phyloP scores from a whole-genome alignment of 2,329 filamentous ascomycete species.

The Triangularia setosa region DNA sequence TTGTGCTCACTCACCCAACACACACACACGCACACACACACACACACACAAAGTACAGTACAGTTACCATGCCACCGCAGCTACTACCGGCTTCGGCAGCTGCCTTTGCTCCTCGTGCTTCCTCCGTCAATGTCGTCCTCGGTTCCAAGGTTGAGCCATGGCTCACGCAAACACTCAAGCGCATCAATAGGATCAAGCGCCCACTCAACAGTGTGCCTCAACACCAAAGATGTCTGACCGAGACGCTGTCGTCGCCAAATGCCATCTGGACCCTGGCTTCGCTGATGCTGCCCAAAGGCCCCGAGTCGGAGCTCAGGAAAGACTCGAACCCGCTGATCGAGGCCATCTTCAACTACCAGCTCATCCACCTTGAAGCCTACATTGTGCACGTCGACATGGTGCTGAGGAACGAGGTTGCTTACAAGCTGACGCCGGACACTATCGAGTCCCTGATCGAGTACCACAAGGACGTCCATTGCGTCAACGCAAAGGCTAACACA shows the following conservation, averaged over 20 bases:
- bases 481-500: constrained; percentile 82
- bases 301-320: constrained; percentile 77
- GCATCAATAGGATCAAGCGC: constrained; percentile 94
- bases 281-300: constrained; percentile 85
- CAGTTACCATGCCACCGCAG: constrained; percentile 75
- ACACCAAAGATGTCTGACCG: constrained; percentile 91
- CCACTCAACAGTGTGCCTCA: constrained; percentile 95
- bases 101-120: constrained; percentile 86
- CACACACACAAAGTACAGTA: neutral
- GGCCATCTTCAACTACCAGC: constrained; percentile 86
- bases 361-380: constrained; percentile 92
- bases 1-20: constrained; percentile 2
- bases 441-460: constrained; percentile 93
- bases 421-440: constrained; percentile 92
- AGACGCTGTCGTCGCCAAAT: constrained; percentile 82
- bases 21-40: neutral
- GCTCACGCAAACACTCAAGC: constrained; percentile 94
- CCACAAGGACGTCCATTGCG: constrained; percentile 91
- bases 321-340: constrained; percentile 81
- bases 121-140: constrained; percentile 91
- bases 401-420: constrained; percentile 92
- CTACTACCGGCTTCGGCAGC: constrained; percentile 92
- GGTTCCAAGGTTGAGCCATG: constrained; percentile 90
- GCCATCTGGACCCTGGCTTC: constrained; percentile 95
- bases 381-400: constrained; percentile 99